phyloP scores from a whole-genome alignment of 2,329 filamentous ascomycete species.

The Tolypocladium ophioglossoides region DNA sequence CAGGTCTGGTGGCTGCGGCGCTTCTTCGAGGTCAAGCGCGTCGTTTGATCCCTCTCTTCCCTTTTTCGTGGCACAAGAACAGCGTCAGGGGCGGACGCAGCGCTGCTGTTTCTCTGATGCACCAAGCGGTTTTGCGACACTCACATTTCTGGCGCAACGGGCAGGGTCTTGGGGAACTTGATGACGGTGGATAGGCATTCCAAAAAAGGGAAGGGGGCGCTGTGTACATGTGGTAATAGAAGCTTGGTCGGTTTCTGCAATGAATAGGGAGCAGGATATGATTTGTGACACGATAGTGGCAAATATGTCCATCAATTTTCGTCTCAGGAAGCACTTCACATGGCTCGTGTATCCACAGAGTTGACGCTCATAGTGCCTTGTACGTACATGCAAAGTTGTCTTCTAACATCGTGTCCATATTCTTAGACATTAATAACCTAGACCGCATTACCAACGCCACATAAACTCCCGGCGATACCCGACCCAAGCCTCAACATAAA shows the following conservation, averaged over 20 bases:
- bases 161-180: slow-evolving; percentile 2
- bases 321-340: not conserved
- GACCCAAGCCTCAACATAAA: not conserved
- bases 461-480: slow-evolving; percentile 1
- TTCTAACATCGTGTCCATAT: not conserved
- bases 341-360: not conserved
- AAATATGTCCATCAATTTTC: not conserved
- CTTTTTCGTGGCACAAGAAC: not conserved
- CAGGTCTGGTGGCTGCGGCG: slow-evolving; percentile 99
- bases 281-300: not conserved
- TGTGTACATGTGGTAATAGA: slow-evolving; percentile 3
- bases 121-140: not conserved
- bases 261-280: not conserved
- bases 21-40: slow-evolving; percentile 83
- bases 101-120: not conserved
- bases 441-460: slow-evolving; percentile 1
- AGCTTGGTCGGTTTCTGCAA: not conserved
- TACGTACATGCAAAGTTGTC: not conserved
- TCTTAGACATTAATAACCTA: not conserved
- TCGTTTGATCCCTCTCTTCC: slow-evolving; percentile 34
- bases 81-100: not conserved
- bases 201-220: not conserved
- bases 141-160: slow-evolving; percentile 3
- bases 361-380: not conserved
- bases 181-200: slow-evolving; percentile 1